These are phyloP conservation scores for Ophiocordyceps robertsii DNA, from an alignment of 2,329 filamentous ascomycete genomes.

Conservation along the genomic window DNA sequence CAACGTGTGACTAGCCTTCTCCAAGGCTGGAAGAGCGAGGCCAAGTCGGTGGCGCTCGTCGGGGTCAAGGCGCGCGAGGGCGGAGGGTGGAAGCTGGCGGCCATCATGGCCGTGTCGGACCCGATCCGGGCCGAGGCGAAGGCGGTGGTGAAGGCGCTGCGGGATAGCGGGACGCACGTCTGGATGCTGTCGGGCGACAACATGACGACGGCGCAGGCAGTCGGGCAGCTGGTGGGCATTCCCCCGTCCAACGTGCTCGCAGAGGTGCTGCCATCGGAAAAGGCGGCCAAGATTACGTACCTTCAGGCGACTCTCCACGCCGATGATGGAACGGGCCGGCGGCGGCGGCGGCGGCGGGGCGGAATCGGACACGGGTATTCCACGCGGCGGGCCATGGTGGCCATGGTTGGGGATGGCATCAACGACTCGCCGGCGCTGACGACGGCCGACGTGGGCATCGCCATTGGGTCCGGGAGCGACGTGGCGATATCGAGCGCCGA, in stretches of 20 bases:
- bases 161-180: constrained; percentile 53
- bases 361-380: constrained; percentile 8
- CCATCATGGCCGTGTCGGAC: constrained; percentile 67
- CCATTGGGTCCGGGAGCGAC: constrained; percentile 72
- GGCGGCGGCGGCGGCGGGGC: constrained; percentile 1
- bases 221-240: constrained; percentile 66
- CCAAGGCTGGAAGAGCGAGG: constrained; percentile 45
- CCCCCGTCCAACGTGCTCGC: constrained; percentile 63
- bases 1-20: constrained; percentile 21
- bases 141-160: constrained; percentile 50
- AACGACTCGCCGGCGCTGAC: constrained; percentile 78
- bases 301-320: constrained; percentile 40
- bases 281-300: constrained; percentile 57
- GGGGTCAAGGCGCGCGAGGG: constrained; percentile 28
- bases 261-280: constrained; percentile 73
- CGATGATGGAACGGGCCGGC: neutral
- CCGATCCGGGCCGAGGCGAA: constrained; percentile 63
- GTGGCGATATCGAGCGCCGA: constrained; percentile 70
- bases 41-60: constrained; percentile 46
- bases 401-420: constrained; percentile 82
- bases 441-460: constrained; percentile 70
- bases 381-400: constrained; percentile 40
- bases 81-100: constrained; percentile 37
- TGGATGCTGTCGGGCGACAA: constrained; percentile 96
- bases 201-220: constrained; percentile 65